phyloP scores from a whole-genome alignment of 148 eudicot genomes.

The Polygonum aviculare region DNA sequence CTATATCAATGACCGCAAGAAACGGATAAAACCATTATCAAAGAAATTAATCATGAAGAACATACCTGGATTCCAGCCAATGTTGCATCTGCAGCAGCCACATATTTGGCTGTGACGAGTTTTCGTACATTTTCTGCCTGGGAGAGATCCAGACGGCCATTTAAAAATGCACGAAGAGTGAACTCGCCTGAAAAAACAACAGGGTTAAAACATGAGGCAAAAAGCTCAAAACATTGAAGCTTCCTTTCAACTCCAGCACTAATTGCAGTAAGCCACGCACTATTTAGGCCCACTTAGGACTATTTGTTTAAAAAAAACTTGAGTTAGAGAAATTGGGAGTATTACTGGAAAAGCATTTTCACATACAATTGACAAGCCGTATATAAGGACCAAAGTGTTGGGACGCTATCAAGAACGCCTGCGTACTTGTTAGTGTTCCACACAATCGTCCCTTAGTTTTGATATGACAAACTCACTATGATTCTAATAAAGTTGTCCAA shows the following conservation, averaged over 20 bases:
- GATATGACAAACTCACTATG: too few species aligned
- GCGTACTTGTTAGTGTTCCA: too few species aligned
- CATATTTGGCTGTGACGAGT: slow-evolving; percentile 76
- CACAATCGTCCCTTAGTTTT: too few species aligned
- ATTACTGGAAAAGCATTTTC: neutral
- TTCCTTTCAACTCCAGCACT: neutral
- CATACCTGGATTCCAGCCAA: slow-evolving; percentile 88
- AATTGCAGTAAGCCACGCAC: neutral
- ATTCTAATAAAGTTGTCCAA: too few species aligned
- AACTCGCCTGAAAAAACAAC: slow-evolving; percentile 64
- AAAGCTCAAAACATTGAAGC: slow-evolving; percentile 4
- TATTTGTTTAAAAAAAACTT: neutral
- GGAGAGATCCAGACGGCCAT: slow-evolving; percentile 91
- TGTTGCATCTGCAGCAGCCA: slow-evolving; percentile 92
- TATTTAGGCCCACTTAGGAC: neutral
- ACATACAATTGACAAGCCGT: neutral
- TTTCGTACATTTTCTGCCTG: slow-evolving; percentile 94
- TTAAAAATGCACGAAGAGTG: slow-evolving; percentile 92
- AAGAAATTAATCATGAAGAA: neutral
- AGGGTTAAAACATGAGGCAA: neutral
- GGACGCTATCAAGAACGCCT: too few species aligned
- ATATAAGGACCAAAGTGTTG: neutral
- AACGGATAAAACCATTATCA: neutral
- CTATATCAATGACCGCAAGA: neutral
- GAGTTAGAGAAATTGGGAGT: neutral